Conservation (phyloP, 495 filamentous ascomycete species). For the Talaromyces stipitatus region DNA sequence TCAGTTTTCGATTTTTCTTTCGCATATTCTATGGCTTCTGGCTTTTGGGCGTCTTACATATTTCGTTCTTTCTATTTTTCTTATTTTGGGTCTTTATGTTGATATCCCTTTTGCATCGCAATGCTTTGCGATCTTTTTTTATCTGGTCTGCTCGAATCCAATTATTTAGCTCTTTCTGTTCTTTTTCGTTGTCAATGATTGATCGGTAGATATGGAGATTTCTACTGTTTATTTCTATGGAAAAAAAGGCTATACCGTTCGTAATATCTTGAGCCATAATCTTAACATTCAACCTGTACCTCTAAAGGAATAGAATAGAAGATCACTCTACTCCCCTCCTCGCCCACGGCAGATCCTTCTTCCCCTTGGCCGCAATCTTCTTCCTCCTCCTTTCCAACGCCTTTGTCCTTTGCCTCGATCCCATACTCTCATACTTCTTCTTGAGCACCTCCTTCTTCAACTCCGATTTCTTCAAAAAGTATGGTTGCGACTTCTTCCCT, state of each 20-base stretch:
- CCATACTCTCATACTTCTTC: conserved; percentile 73
- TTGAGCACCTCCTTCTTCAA: conserved; percentile 75
- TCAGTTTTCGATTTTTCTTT: too few relatives aligned
- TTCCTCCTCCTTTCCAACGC: conserved; percentile 75
- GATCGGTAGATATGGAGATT: neutral
- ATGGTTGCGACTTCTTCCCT: conserved; percentile 88
- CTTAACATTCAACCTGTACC: too few relatives aligned
- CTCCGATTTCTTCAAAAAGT: conserved; percentile 84
- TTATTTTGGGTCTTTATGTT: conserved; percentile 2
- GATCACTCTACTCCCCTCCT: conserved; percentile 46
- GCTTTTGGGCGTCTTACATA: conserved; percentile 13
- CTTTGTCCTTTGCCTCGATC: conserved; percentile 69
- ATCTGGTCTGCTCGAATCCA: conserved; percentile 14
- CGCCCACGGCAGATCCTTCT: conserved; percentile 64
- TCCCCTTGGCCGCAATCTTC: conserved; percentile 75
- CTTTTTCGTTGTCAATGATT: conserved; percentile 3
- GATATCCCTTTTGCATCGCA: neutral
- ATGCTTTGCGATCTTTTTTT: conserved; percentile 9
- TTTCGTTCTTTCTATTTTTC: conserved; percentile 13
- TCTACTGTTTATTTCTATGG: too few relatives aligned
- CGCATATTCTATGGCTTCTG: conserved; percentile 11
- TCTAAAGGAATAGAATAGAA: too few relatives aligned
- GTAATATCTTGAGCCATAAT: too few relatives aligned
- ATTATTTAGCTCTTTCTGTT: conserved; percentile 10
- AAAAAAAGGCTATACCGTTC: neutral